These are phyloP conservation scores for Aurifilum marmelostoma DNA, from an alignment of 2,329 filamentous ascomycete species.

Conservation along the genomic window DNA sequence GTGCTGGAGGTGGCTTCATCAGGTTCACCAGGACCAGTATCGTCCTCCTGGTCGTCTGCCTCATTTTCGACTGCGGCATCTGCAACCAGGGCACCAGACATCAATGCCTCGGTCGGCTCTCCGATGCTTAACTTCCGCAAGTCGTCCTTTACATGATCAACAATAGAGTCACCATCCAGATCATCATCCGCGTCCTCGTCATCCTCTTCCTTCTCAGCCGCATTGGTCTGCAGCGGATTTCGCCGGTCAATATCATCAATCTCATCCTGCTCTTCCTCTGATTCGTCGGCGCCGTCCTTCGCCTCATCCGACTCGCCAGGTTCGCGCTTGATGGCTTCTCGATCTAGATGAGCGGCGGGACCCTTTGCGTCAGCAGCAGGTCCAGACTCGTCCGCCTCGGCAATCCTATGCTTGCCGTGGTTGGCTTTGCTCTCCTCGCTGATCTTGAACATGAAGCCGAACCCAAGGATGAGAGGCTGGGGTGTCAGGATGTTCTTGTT, in stretches of 20 bases:
- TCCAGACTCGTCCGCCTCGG: constrained; percentile 32
- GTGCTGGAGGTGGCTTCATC: constrained; percentile 40
- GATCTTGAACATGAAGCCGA: constrained; percentile 85
- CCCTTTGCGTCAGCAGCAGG: background rate
- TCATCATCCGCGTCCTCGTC: constrained; percentile 18
- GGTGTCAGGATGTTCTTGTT: constrained; percentile 92
- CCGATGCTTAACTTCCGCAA: constrained; percentile 28
- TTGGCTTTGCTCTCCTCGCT: constrained; percentile 84
- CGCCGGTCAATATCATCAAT: constrained; percentile 30
- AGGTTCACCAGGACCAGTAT: constrained; percentile 19
- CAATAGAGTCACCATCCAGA: constrained; percentile 17
- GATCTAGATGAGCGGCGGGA: constrained; percentile 14
- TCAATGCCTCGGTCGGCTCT: constrained; percentile 21
- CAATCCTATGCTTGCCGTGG: constrained; percentile 73
- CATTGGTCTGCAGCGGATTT: constrained; percentile 42
- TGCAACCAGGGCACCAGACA: constrained; percentile 24
- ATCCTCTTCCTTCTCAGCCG: constrained; percentile 26
- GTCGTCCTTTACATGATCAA: constrained; percentile 28
- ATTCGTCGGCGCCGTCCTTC: constrained; percentile 33
- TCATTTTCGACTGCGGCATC: constrained; percentile 11
- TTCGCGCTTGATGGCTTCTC: constrained; percentile 28
- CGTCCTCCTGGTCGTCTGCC: background rate
- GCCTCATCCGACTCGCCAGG: constrained; percentile 24
- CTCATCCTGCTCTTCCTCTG: background rate
- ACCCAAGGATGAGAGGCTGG: constrained; percentile 82